Evolutionary conservation across 2,329 filamentous ascomycete species (phyloP), one percentile per base, ranked within the genome.

Genomic region (Ophiosphaerella narmari): DNA sequence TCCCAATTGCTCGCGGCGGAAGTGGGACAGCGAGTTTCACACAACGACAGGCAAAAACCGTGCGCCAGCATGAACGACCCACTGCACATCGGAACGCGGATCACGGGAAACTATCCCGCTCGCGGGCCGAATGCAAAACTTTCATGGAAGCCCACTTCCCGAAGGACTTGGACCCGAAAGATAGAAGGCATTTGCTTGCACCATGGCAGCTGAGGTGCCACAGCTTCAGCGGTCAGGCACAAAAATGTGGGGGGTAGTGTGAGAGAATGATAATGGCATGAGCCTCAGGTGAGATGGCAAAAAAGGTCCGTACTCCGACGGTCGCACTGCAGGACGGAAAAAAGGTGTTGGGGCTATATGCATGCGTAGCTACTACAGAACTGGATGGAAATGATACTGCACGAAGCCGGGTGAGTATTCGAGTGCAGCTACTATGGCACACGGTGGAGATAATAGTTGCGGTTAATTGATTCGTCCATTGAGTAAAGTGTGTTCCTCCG

Each of bases 351-450:
- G 40, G 41, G 33, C 36, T 40, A 21, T 18, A 49, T 50, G 44
- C 35, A 50, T 43, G 18, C 35, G n/a, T 36, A 33, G 34, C 29
- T 32, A 29, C n/a, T 13, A 23, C 12, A 33, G 40, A n/a, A 43
- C 23, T 37, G 38, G 39, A 46, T 45, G 45, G 21, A 38, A 32
- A 31, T 51, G 52, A 63, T 62, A 23, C 47, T 65, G 63, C 54
- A 33, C 44, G 55, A 60, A 65, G 44, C 64, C 56, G 47, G 43
- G 51, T 57, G 37, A 16, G 45, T 35, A 14, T 39, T 44, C 46
- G 39, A 52, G 49, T 59, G 54, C 55, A 61, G 47, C n/a, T 46
- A 39, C 45, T n/a, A 55, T 64, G 34, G 32, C 48, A 63, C 62
- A 29, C 54, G 54, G 50, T 31, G 16, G 36, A 33, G 42, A 32